Evolutionary conservation across 2,329 filamentous ascomycete genomes (phyloP), one percentile per base, ranked within the genome.

Genomic region (Sporothrix protearum): DNA sequence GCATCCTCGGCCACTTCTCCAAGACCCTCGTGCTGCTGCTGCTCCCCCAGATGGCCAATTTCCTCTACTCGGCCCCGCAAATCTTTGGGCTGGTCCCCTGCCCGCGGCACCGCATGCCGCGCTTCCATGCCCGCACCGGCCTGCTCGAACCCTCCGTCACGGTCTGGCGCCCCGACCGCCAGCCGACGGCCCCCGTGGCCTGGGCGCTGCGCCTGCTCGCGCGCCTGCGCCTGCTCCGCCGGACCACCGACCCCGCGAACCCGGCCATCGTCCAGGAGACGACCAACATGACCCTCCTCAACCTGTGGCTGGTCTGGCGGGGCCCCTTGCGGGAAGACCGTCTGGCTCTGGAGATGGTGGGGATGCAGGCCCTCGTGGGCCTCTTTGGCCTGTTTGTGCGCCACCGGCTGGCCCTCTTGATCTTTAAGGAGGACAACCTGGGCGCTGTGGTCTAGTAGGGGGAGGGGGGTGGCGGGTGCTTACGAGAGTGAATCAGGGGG

Each of bases 1-100:
- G 93, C 74, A 98, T 99, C 78, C 86, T 97, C 69, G 96, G 96
- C 30, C 96, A 99, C 83, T 99, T 99, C 83, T 96, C 92, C 84
- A 99, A 99, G 83, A 99, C 96, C 0, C 86, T 99, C 61, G 87
- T 97, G 71, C 87, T 99, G 68, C 86, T 99, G 9, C 91, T 99
- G 76, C 86, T 97, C 51, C 96, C 96, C 16, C 96, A 99, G 82
- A 92, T 96, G 77, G 94, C 96, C 87, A 99, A 99, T 84, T 98
- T 98, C 79, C 79, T 95, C 75, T 99, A 98, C 83, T 97, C 94
- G 51, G 88, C 88, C 0, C 96, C 96, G 6, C 96, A 99, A 80
- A 86, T 99, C 67, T 97, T 97, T 80, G 91, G 92, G 71, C 78
- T 99, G 53, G 87, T 99, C 68, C 94, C 94, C 19, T 99, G 96